These are phyloP conservation scores for Hypsizygus ulmarius DNA, from an alignment of 1,284 basidiomycete genomes.

Conservation along the genomic window DNA sequence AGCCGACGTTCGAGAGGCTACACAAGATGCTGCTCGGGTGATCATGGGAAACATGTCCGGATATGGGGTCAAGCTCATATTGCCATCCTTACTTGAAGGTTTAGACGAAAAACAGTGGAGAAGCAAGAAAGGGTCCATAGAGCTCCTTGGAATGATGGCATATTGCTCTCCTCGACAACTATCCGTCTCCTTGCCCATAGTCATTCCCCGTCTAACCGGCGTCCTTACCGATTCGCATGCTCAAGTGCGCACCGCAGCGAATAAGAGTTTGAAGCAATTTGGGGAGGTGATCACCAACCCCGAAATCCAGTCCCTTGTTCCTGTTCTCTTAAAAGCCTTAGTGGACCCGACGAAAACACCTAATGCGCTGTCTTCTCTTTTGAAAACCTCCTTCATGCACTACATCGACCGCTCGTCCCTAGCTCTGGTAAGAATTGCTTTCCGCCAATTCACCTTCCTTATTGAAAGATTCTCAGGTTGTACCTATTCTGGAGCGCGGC, in stretches of 20 bases:
- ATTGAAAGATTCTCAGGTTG: conserved; percentile 53
- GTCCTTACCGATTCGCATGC: conserved; percentile 97
- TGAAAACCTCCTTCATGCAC: conserved; percentile 97
- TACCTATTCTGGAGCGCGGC: conserved; percentile 95
- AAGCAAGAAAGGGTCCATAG: conserved; percentile 97
- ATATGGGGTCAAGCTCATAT: conserved; percentile 92
- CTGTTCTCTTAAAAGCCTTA: conserved; percentile 91
- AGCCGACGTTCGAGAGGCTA: conserved; percentile 91
- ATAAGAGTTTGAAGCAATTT: conserved; percentile 96
- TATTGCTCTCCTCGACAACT: conserved; percentile 97
- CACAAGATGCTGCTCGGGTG: conserved; percentile 88
- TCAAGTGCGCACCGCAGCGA: conserved; percentile 92
- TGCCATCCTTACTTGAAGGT: conserved; percentile 88
- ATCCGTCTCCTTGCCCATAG: conserved; percentile 92
- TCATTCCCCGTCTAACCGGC: conserved; percentile 93
- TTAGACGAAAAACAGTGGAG: conserved; percentile 99
- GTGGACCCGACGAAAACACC: conserved; percentile 95
- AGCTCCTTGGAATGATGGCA: conserved; percentile 98
- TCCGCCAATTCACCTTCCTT: conserved; percentile 1
- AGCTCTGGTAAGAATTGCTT: conserved; percentile 67
- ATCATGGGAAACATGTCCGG: conserved; percentile 97
- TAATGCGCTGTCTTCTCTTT: conserved; percentile 76
- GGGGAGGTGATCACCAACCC: conserved; percentile 95
- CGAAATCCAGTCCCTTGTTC: conserved; percentile 91
- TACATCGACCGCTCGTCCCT: conserved; percentile 98